Percentiles rank a stretch among this genome's conserved stretches.
Conservation (phyloP, 148 eudicot species). For the Rhododendron mucronatum region DNA sequence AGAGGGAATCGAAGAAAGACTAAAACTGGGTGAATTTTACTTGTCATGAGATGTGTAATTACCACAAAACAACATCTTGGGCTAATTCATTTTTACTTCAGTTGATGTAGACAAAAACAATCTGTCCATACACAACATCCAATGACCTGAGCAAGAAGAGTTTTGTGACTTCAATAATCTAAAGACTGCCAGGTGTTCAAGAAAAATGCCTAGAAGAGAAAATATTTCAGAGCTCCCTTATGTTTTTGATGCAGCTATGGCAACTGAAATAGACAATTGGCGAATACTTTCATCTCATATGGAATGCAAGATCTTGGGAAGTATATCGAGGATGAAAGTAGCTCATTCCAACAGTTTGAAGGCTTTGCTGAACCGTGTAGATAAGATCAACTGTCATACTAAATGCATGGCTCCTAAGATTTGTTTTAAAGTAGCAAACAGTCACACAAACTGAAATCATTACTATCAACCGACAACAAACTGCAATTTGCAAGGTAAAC, state of each 20-base stretch:
- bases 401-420: background rate
- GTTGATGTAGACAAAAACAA: background rate
- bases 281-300: background rate
- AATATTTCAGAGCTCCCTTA: background rate
- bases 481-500: background rate
- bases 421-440: background rate
- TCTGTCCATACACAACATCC: background rate
- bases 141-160: background rate
- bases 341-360: background rate
- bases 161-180: background rate
- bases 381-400: background rate
- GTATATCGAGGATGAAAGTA: background rate
- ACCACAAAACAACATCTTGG: background rate
- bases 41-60: background rate
- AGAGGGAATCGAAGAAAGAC: background rate
- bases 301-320: background rate
- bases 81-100: background rate
- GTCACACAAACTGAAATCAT: background rate
- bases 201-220: background rate
- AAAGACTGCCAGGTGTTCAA: background rate
- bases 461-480: background rate
- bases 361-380: background rate
- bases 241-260: background rate
- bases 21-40: background rate
- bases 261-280: background rate